Base-by-base conservation (phyloP, 2,329 filamentous ascomycete species). In the Zymoseptoria tritici region DNA sequence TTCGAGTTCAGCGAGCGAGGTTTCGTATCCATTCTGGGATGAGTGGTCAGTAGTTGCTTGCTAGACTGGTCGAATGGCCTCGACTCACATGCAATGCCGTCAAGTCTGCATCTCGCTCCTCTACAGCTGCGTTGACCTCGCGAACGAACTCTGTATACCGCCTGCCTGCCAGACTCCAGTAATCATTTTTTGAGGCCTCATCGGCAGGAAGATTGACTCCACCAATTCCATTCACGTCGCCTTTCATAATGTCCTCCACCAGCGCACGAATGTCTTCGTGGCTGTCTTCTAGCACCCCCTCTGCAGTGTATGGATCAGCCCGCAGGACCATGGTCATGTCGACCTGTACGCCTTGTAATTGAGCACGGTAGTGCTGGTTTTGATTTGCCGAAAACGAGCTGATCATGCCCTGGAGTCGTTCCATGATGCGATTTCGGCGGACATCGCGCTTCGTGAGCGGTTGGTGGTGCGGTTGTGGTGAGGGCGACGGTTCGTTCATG, bases 301-400 rank as follows among this genome's bases (percentile, higher is more conserved):
- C 80, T 56, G 82, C 80, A 36, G 66, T 62, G 73, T 96, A 95
- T 0, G 90, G 88, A 70, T 96, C 88, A 56, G 94, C 89, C 67
- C 89, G 86, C 73, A 91, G 86, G 66, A 96, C 90, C 52, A 96
- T 82, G 60, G 84, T 90, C 76, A 92, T 91, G 74, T 96, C 92
- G 65, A 90, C 86, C 76, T 97, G 92, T n/a, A 97, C 85, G 66
- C 90, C 90, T 70, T 94, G 88, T 2, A 97, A 83, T 75, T 97
- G 91, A 66, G 94, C 89, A 63, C 92, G 86, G 75, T 96, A 97
- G 68, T 91, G 86, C 63, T 83, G 80, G 74, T 96, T 91, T 65
- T 90, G 84, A 71, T 96, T 91, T 64, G 87, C 84, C 64, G 85
- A 84, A 75, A 96, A 93, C 66, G 86, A 86, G 57, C 88, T 85